phyloP scores from a whole-genome alignment of 768 basidiomycete genomes.

The Trametopsis cervina region DNA sequence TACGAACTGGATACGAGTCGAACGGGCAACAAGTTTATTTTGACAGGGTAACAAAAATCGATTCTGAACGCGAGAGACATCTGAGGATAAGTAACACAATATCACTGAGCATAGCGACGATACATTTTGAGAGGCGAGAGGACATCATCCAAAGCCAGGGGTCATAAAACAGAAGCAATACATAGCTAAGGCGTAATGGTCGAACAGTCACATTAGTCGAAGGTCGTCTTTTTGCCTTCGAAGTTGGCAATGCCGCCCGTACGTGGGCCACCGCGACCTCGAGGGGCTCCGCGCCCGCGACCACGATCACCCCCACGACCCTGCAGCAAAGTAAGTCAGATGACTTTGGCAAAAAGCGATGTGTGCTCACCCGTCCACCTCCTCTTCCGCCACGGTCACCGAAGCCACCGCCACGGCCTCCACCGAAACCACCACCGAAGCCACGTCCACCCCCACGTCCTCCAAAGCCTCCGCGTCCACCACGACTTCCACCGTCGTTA shows the following conservation, averaged over 20 bases:
- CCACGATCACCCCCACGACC: constrained; percentile 37
- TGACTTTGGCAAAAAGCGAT: background rate
- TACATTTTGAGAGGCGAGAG: too few relatives aligned
- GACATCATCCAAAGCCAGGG: too few relatives aligned
- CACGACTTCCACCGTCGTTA: constrained; percentile 42
- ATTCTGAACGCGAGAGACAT: too few relatives aligned
- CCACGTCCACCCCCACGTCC: constrained; percentile 26
- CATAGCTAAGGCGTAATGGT: too few relatives aligned
- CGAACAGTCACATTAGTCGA: too few relatives aligned
- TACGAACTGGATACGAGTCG: too few relatives aligned
- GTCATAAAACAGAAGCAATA: too few relatives aligned
- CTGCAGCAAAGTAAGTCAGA: constrained; percentile 15
- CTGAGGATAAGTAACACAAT: too few relatives aligned
- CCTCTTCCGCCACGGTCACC: constrained; percentile 39
- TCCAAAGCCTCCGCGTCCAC: constrained; percentile 26
- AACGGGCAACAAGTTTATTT: too few relatives aligned
- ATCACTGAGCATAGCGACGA: too few relatives aligned
- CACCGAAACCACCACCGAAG: constrained; percentile 32
- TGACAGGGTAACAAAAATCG: too few relatives aligned
- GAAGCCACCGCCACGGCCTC: constrained; percentile 37
- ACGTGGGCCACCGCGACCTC: constrained; percentile 42
- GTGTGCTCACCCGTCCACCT: constrained; percentile 19
- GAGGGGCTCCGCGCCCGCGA: constrained; percentile 31
- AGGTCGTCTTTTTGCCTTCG: constrained; percentile 66
- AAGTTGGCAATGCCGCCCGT: constrained; percentile 57